Evolutionary conservation across 441 rosid genomes (phyloP).

Genomic region (Corymbia citriodora): DNA sequence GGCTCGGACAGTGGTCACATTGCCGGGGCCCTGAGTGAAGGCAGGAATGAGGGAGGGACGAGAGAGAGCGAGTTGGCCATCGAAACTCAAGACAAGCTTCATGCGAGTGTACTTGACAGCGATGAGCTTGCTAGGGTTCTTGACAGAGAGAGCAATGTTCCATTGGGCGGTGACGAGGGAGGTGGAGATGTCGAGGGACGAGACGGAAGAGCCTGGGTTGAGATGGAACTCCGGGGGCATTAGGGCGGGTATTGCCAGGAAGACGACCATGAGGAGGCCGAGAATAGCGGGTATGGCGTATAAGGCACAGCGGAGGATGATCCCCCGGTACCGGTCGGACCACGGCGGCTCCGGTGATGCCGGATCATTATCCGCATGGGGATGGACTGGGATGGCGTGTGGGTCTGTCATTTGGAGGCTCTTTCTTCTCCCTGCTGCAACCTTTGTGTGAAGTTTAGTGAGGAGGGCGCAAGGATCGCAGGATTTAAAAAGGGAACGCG

Average conservation of each 20-base stretch:
- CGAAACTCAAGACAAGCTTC: background rate
- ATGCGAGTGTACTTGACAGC: background rate
- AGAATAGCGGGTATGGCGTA: background rate
- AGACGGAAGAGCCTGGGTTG: background rate
- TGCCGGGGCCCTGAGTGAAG: background rate
- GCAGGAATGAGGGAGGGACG: too few relatives aligned
- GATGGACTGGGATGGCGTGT: accelerated
- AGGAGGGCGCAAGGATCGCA: too few relatives aligned
- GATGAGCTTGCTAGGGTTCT: background rate
- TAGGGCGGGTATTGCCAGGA: background rate
- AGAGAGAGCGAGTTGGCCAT: background rate
- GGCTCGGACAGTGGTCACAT: background rate
- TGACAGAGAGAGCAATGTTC: background rate
- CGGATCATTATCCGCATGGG: background rate
- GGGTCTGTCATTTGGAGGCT: background rate
- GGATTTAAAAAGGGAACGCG: too few relatives aligned
- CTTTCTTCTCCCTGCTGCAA: too few relatives aligned
- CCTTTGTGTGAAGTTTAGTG: accelerated
- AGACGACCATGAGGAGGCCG: background rate
- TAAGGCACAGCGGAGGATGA: background rate
- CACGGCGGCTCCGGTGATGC: accelerated
- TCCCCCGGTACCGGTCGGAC: background rate
- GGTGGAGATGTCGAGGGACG: background rate
- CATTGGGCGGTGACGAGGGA: background rate
- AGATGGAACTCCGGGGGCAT: background rate